A percentile compares a stretch with the other conserved stretches of the same genome.
phyloP scores from a whole-genome alignment of 768 basidiomycete species.

The Podaxis pistillaris region DNA sequence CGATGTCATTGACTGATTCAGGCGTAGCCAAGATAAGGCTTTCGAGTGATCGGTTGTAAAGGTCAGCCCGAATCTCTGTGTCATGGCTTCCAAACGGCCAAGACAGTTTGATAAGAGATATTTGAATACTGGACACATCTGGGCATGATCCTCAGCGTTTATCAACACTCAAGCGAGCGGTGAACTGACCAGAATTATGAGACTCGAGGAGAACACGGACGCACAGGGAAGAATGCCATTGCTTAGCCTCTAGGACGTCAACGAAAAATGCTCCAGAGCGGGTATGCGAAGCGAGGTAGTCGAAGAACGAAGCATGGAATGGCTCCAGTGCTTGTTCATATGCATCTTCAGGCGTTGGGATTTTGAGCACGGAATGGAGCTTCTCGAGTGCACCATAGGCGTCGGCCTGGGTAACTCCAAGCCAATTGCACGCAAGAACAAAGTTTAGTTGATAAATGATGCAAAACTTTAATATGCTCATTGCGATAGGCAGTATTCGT shows the following conservation, averaged over 20 bases:
- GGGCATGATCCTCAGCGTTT: neutral
- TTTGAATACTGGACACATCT: neutral
- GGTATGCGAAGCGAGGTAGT: neutral
- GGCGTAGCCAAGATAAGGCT: neutral
- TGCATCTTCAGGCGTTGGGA: neutral
- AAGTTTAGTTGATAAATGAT: neutral
- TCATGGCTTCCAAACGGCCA: neutral
- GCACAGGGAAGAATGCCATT: neutral
- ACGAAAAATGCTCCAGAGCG: neutral
- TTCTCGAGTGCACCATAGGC: neutral
- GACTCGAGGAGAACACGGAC: neutral
- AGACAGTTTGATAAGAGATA: neutral
- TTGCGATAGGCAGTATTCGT: neutral
- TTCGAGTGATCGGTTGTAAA: neutral
- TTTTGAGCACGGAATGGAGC: neutral
- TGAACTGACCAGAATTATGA: neutral
- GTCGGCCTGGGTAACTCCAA: neutral
- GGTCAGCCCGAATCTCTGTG: neutral
- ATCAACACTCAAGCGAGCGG: neutral
- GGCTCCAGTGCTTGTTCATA: neutral
- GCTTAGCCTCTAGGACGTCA: neutral
- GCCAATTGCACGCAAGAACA: neutral
- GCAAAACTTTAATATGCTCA: no score
- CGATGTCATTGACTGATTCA: neutral
- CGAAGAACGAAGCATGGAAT: neutral